These are phyloP conservation scores for Tagetes erecta DNA, from an alignment of 129 eudicot genomes.

Conservation along the genomic window DNA sequence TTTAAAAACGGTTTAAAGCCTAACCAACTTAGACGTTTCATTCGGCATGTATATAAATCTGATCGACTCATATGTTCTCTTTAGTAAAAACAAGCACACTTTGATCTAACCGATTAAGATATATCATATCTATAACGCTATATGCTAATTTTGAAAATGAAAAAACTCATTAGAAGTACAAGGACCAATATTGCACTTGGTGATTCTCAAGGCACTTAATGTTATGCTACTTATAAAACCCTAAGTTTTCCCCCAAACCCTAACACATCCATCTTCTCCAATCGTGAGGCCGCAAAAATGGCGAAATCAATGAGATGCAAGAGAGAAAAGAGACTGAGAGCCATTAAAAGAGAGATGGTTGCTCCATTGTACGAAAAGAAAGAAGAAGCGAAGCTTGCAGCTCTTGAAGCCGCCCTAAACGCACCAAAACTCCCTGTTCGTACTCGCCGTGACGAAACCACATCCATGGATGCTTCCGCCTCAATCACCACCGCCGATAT, in stretches of 20 bases:
- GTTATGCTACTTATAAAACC: neutral
- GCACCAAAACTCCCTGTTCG: slow-evolving; percentile 93
- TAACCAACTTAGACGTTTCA: no score
- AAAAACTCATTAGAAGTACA: neutral
- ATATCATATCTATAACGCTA: no score
- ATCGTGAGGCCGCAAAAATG: slow-evolving; percentile 41
- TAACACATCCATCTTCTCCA: slow-evolving; percentile 4
- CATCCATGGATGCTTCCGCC: slow-evolving; percentile 26
- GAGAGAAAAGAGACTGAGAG: slow-evolving; percentile 77
- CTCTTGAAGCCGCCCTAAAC: slow-evolving; percentile 78
- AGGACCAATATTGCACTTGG: neutral
- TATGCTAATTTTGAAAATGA: neutral
- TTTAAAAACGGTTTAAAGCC: no score
- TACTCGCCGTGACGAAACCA: slow-evolving; percentile 18
- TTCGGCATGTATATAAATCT: no score
- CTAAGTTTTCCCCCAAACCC: slow-evolving; percentile 29
- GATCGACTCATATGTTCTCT: no score
- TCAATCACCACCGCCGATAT: slow-evolving; percentile 30
- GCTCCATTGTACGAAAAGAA: slow-evolving; percentile 65
- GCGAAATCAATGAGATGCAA: slow-evolving; percentile 93
- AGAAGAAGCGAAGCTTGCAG: slow-evolving; percentile 77
- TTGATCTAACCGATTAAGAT: no score
- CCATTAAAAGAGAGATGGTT: slow-evolving; percentile 80
- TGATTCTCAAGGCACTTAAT: neutral
- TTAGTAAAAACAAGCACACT: no score